Conservation (phyloP, 2,329 filamentous ascomycete species). For the Cladosporium sp. region DNA sequence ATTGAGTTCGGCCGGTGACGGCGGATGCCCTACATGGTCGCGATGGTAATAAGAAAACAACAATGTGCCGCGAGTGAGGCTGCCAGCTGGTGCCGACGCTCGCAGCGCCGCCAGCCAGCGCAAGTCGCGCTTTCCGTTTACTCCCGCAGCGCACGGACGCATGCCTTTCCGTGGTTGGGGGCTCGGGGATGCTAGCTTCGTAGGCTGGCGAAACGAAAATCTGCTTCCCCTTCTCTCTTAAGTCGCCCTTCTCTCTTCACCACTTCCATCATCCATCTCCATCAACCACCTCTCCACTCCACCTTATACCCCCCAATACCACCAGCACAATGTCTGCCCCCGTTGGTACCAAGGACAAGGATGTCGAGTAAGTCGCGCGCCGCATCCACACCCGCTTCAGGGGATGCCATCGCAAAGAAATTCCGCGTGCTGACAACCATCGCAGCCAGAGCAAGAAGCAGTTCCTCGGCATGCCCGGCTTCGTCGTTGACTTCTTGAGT, state of each 20-base stretch:
- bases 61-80: too few relatives aligned
- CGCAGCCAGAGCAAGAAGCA: constrained; percentile 14
- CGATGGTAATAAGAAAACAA: too few relatives aligned
- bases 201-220: constrained; percentile 2
- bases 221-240: constrained; percentile 6
- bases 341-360: constrained; percentile 10
- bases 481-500: constrained; percentile 98
- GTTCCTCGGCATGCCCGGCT: constrained; percentile 52
- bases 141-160: not conserved
- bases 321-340: constrained; percentile 10
- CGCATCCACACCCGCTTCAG: not conserved
- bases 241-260: constrained; percentile 3
- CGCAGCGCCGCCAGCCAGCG: not conserved
- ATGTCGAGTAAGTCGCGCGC: constrained; percentile 13
- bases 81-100: too few relatives aligned
- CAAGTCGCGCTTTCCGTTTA: not conserved
- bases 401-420: not conserved
- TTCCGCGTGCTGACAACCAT: constrained; percentile 3
- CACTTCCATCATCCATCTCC: constrained; percentile 5
- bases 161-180: not conserved
- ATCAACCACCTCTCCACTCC: constrained; percentile 10
- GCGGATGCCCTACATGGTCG: too few relatives aligned
- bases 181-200: not conserved
- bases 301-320: constrained; percentile 5
- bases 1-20: too few relatives aligned